Evolutionary conservation across 2,329 filamentous ascomycete genomes (phyloP).

Genomic region (Fusarium protoensiforme): DNA sequence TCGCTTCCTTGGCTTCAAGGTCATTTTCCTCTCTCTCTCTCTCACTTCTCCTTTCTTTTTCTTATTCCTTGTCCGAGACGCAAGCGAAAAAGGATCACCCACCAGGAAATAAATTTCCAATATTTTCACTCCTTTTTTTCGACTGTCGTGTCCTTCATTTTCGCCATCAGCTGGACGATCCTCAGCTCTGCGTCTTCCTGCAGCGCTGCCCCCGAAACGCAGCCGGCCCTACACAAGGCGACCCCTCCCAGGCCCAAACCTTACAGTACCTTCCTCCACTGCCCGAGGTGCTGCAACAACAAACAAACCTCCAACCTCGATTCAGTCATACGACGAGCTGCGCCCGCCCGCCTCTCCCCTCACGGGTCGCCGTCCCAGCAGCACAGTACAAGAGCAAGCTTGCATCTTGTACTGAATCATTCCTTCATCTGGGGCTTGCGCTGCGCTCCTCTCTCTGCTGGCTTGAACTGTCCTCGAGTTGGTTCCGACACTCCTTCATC

Average conservation of each 20-base stretch:
- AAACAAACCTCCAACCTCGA: slow-evolving; percentile 21
- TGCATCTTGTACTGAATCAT: neutral
- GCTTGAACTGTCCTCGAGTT: neutral
- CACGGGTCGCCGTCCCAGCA: neutral
- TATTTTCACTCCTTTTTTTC: neutral
- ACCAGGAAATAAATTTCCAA: neutral
- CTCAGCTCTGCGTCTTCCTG: neutral
- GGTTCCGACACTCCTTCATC: neutral
- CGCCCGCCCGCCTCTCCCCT: neutral
- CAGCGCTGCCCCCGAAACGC: slow-evolving; percentile 12
- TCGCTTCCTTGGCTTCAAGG: neutral
- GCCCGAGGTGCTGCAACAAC: neutral
- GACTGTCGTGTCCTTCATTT: neutral
- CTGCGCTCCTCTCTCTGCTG: neutral
- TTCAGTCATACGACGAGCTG: slow-evolving; percentile 2
- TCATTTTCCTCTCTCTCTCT: slow-evolving; percentile 18
- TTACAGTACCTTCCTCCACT: neutral
- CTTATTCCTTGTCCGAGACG: neutral
- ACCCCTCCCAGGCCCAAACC: slow-evolving; percentile 22
- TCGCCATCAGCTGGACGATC: neutral
- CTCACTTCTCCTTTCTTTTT: neutral
- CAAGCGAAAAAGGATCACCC: neutral
- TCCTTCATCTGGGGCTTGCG: neutral
- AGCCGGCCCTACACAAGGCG: slow-evolving; percentile 12
- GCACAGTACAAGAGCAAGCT: neutral